These are phyloP conservation scores for Pleurotus giganteus DNA, from an alignment of 768 basidiomycete genomes.

Conservation along the genomic window DNA sequence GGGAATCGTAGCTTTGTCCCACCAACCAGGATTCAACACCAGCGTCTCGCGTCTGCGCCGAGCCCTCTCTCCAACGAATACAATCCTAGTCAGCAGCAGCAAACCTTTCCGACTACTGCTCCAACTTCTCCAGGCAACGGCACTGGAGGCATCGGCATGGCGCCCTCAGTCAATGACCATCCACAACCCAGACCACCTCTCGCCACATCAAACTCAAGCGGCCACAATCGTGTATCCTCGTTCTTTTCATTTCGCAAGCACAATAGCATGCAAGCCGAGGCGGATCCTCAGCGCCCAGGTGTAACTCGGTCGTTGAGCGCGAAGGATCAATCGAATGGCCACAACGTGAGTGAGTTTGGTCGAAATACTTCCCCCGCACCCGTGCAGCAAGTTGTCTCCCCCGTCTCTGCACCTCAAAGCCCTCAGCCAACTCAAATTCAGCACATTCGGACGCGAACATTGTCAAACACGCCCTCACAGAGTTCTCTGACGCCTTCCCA, in stretches of 20 bases:
- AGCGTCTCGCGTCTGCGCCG: not conserved
- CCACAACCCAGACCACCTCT: conserved; percentile 19
- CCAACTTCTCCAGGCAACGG: not conserved
- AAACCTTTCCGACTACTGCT: not conserved
- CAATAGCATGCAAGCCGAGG: conserved; percentile 24
- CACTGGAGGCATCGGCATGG: not conserved
- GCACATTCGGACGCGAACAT: conserved; percentile 2
- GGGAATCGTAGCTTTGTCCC: conserved; percentile 24
- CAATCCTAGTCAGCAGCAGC: conserved; percentile 11
- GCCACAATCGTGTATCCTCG: conserved; percentile 57
- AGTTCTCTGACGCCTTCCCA: conserved; percentile 15
- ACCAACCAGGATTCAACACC: conserved; percentile 28
- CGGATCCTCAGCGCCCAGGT: conserved; percentile 18
- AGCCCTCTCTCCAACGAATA: conserved; percentile 19
- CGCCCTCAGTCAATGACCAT: conserved; percentile 18
- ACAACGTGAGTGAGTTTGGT: conserved; percentile 4
- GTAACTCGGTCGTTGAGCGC: conserved; percentile 12
- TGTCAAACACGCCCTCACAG: conserved; percentile 10
- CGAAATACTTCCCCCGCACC: not conserved
- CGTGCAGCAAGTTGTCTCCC: not conserved
- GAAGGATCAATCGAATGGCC: not conserved
- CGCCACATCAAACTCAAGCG: conserved; percentile 17
- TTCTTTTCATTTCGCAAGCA: conserved; percentile 62
- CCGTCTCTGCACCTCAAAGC: not conserved
- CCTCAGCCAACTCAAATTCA: not conserved